These are phyloP conservation scores for Porcisia deanei DNA, from an alignment of 208 protist species.

Conservation along the genomic window DNA sequence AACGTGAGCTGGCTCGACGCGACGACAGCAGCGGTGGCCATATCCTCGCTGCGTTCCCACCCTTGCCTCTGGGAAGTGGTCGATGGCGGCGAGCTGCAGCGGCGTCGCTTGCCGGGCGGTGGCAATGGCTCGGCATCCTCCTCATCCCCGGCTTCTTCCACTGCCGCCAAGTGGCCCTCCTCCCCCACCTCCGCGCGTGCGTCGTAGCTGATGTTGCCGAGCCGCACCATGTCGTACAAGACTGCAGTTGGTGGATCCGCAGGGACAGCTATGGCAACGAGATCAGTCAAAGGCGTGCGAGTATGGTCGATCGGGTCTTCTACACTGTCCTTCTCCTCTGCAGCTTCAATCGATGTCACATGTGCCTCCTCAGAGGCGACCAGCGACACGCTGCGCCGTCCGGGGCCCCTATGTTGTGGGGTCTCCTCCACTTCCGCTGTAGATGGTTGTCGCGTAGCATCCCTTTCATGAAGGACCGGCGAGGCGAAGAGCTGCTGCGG, in stretches of 20 bases:
- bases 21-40: neutral
- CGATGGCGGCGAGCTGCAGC: neutral
- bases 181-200: neutral
- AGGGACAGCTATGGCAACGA: neutral
- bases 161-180: neutral
- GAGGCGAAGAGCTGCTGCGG: conserved; percentile 35
- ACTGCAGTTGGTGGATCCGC: conserved; percentile 12
- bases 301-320: neutral
- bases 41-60: neutral
- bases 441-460: neutral
- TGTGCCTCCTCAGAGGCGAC: neutral
- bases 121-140: neutral
- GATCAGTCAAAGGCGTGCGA: neutral
- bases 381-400: conserved; percentile 22
- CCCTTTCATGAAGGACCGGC: neutral
- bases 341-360: neutral
- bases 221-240: conserved; percentile 20
- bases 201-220: conserved; percentile 29
- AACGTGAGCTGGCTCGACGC: conserved; percentile 34
- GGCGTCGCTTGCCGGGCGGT: neutral
- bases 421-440: neutral
- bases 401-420: neutral
- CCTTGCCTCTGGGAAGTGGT: neutral
- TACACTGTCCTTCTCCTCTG: neutral
- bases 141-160: neutral